Percentiles rank a stretch among this genome's conserved stretches.
phyloP scores from a whole-genome alignment of 305 asterid genomes.

The Fraxinus angustifolia region DNA sequence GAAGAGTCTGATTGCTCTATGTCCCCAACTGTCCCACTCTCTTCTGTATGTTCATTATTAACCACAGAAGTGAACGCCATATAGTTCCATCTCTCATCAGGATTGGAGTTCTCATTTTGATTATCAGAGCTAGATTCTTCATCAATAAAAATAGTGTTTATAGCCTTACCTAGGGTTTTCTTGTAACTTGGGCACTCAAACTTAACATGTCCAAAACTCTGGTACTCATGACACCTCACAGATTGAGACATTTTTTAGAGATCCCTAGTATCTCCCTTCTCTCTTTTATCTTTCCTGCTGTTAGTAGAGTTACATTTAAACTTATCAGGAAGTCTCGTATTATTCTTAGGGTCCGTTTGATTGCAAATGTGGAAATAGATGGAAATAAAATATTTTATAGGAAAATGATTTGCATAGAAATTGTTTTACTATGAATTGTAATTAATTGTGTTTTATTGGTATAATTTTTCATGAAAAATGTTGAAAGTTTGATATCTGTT shows the following conservation, averaged over 20 bases:
- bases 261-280: background rate
- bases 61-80: background rate
- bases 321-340: background rate
- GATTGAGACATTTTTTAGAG: background rate
- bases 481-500: no score
- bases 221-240: background rate
- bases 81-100: background rate
- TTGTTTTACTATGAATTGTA: no score
- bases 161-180: background rate
- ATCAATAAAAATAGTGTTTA: background rate
- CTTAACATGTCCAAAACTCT: background rate
- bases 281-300: background rate
- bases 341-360: no score
- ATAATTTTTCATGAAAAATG: no score
- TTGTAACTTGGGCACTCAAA: background rate
- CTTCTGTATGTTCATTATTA: background rate
- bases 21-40: background rate
- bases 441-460: no score
- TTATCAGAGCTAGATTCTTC: background rate
- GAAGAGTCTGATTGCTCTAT: background rate
- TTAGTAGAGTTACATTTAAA: background rate
- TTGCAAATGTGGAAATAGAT: no score
- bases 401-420: no score
- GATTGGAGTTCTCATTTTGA: background rate
- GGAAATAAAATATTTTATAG: no score